These are phyloP conservation scores for Orychophragmus violaceus DNA, from an alignment of 345 rosid genomes.

Conservation along the genomic window DNA sequence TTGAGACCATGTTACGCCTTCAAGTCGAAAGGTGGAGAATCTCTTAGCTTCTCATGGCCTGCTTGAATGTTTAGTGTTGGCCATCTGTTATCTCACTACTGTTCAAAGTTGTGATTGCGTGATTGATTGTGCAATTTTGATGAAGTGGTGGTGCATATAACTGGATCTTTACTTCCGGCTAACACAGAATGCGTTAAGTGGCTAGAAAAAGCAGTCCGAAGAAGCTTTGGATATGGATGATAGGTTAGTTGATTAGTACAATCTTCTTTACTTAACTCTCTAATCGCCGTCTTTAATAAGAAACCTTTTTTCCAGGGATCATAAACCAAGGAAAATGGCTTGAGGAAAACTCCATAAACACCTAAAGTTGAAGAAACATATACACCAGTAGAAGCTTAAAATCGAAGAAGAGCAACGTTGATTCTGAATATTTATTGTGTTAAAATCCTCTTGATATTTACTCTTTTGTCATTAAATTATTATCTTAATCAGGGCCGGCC, in stretches of 20 bases:
- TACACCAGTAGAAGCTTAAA: not conserved
- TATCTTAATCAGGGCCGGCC: no score
- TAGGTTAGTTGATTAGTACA: slow-evolving; percentile 31
- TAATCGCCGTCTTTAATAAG: not conserved
- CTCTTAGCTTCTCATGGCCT: no score
- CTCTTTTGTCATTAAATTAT: no score
- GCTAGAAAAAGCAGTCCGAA: slow-evolving; percentile 44
- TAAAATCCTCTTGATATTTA: no score
- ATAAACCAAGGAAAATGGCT: slow-evolving; percentile 32
- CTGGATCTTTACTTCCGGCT: slow-evolving; percentile 52
- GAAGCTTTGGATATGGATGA: slow-evolving; percentile 28
- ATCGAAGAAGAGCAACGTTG: slow-evolving; percentile 1
- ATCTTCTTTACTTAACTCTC: not conserved
- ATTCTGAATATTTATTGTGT: no score
- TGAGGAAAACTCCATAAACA: no score
- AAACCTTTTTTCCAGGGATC: slow-evolving; percentile 20
- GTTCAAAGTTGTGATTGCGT: no score
- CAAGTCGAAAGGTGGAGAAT: slow-evolving; percentile 63
- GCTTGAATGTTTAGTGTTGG: not conserved
- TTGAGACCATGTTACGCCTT: slow-evolving; percentile 68
- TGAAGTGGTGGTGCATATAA: slow-evolving; percentile 64
- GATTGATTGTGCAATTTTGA: no score
- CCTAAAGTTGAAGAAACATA: no score
- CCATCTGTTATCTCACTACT: no score
- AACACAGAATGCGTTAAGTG: slow-evolving; percentile 57